These are phyloP conservation scores for Dendrocalamus sinicus DNA, from an alignment of 176 grass and related monocot species.

Conservation along the genomic window DNA sequence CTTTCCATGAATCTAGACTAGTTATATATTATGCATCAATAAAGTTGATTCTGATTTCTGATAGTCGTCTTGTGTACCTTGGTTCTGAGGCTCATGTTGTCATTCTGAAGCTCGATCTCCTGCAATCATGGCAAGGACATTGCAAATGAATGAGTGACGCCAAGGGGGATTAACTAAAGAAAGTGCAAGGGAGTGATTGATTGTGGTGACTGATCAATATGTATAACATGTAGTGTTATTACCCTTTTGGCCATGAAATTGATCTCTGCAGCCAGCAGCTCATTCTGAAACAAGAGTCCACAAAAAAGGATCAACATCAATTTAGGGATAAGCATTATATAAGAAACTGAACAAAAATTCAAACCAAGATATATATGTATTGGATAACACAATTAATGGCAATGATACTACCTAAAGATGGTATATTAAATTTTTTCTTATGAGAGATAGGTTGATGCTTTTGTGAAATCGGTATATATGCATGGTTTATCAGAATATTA, in stretches of 20 bases:
- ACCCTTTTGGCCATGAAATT: constrained; percentile 75
- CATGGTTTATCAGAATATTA: not conserved
- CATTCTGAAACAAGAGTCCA: constrained; percentile 53
- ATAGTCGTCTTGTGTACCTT: constrained; percentile 44
- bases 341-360: constrained; percentile 30
- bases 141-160: constrained; percentile 10
- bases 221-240: constrained; percentile 7
- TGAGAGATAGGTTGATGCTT: not conserved
- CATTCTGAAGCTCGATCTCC: constrained; percentile 78
- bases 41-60: not conserved
- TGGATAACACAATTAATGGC: not conserved
- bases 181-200: not conserved
- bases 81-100: constrained; percentile 64
- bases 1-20: not conserved
- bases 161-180: not conserved
- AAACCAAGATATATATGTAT: not conserved
- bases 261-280: constrained; percentile 70
- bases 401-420: not conserved
- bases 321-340: not conserved
- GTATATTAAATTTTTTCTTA: not conserved
- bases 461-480: not conserved
- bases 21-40: not conserved
- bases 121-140: constrained; percentile 21
- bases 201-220: not conserved
- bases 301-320: not conserved